A percentile compares a stretch with the other conserved stretches of the same genome.
phyloP scores from a whole-genome alignment of 768 basidiomycete species.

The Fibroporia radiculosa region DNA sequence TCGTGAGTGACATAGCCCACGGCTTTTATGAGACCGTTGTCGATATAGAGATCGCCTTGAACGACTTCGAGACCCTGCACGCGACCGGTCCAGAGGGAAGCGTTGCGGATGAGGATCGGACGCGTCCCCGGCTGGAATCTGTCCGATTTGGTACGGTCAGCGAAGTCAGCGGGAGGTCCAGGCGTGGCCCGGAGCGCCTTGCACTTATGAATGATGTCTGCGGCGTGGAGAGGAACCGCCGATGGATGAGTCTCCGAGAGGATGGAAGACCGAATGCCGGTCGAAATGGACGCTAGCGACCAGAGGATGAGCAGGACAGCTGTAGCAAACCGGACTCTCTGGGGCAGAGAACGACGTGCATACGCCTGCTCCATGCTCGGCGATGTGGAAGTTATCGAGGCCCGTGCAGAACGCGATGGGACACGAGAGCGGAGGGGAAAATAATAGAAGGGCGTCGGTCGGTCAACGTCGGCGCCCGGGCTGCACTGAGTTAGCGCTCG shows the following conservation, averaged over 20 bases:
- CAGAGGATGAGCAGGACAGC: not conserved
- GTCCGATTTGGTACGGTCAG: slow-evolving; percentile 37
- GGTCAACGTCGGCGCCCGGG: too few species aligned
- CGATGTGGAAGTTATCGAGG: too few species aligned
- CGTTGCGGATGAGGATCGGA: slow-evolving; percentile 54
- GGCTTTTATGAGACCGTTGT: slow-evolving; percentile 53
- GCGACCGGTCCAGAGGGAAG: slow-evolving; percentile 72
- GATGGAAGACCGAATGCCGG: not conserved
- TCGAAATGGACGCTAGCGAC: not conserved
- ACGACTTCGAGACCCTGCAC: slow-evolving; percentile 48
- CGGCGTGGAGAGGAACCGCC: slow-evolving; percentile 3
- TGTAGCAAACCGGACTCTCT: not conserved
- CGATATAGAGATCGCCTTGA: slow-evolving; percentile 53
- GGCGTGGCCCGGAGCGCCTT: slow-evolving; percentile 26
- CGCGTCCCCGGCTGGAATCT: slow-evolving; percentile 47
- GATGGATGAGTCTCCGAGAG: not conserved
- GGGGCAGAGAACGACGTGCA: too few species aligned
- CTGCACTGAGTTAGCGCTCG: too few species aligned
- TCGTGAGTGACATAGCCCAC: slow-evolving; percentile 30
- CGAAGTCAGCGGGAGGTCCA: slow-evolving; percentile 29
- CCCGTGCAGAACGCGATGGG: too few species aligned
- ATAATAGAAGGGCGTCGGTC: too few species aligned
- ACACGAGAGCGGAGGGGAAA: too few species aligned
- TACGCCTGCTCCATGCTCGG: too few species aligned
- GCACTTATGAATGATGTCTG: slow-evolving; percentile 18